Evolutionary conservation across 2,329 filamentous ascomycete species (phyloP).

Genomic region (Neoarthrinium moseri): DNA sequence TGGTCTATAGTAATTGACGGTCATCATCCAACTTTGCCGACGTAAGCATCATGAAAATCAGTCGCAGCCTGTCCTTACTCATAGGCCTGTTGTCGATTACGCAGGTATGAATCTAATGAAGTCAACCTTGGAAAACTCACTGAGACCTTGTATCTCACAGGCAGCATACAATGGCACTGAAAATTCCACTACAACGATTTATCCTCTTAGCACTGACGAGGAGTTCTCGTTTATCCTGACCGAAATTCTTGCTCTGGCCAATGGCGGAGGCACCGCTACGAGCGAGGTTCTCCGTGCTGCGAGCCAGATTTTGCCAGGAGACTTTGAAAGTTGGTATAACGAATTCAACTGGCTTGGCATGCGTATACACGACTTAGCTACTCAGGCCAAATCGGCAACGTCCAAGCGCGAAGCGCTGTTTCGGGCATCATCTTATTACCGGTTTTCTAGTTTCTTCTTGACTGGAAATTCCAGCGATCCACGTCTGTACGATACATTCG

Average conservation of each 20-base stretch:
- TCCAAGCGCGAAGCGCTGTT: slow-evolving; percentile 32
- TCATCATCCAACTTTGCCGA: too few species aligned
- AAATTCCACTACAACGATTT: background rate
- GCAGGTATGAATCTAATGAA: background rate
- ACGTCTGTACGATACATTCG: slow-evolving; percentile 36
- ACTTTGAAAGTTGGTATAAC: slow-evolving; percentile 20
- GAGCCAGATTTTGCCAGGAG: slow-evolving; percentile 20
- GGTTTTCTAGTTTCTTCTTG: slow-evolving; percentile 39
- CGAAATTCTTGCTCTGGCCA: slow-evolving; percentile 12
- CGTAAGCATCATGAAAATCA: background rate
- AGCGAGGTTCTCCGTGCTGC: slow-evolving; percentile 30
- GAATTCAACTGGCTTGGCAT: slow-evolving; percentile 23
- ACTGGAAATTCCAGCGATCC: slow-evolving; percentile 38
- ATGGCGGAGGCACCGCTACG: slow-evolving; percentile 25
- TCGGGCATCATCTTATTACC: slow-evolving; percentile 39
- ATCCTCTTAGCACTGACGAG: slow-evolving; percentile 15
- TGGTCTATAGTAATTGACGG: too few species aligned
- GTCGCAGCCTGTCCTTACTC: background rate
- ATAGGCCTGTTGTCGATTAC: background rate
- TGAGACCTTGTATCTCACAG: background rate
- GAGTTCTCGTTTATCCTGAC: slow-evolving; percentile 15
- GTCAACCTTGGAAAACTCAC: background rate
- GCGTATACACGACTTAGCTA: slow-evolving; percentile 14
- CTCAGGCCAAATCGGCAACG: slow-evolving; percentile 14
- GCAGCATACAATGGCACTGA: slow-evolving; percentile 7